Conservation (phyloP, 495 filamentous ascomycete species). For the Corynascus novoguineensis region DNA sequence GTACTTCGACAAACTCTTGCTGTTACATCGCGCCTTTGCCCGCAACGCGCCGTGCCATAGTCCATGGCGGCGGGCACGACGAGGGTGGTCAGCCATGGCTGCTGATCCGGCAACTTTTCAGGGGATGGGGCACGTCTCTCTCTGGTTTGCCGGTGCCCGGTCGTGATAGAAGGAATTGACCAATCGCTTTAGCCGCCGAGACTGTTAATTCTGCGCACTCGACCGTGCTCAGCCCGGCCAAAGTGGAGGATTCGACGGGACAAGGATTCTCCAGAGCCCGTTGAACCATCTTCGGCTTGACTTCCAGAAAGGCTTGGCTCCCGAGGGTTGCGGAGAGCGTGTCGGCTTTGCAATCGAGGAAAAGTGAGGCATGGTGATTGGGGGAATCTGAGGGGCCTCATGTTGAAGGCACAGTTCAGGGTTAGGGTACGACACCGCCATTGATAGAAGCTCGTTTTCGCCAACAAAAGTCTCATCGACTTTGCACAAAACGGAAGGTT, state of each 20-base stretch:
- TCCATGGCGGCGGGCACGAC: neutral
- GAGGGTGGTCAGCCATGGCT: neutral
- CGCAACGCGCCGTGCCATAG: neutral
- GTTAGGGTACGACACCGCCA: neutral
- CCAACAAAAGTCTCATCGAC: too few relatives aligned
- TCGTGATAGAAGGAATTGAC: neutral
- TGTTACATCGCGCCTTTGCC: slow-evolving; percentile 10
- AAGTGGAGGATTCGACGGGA: neutral
- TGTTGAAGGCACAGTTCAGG: too few relatives aligned
- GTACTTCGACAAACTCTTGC: neutral
- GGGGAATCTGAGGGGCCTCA: too few relatives aligned
- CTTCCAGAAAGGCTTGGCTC: slow-evolving; percentile 10
- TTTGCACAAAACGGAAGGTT: too few relatives aligned
- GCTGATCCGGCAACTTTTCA: neutral
- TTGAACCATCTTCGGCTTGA: neutral
- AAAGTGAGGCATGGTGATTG: neutral
- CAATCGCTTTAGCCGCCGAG: neutral
- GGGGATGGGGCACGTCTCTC: neutral
- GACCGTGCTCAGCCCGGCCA: neutral
- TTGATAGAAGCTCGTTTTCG: too few relatives aligned
- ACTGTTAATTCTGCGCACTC: neutral
- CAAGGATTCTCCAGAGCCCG: too few relatives aligned
- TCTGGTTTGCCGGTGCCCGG: neutral
- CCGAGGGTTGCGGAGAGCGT: neutral
- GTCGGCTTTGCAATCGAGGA: neutral